A percentile compares a stretch with the other conserved stretches of the same genome.
Evolutionary conservation across 805 yeast species (phyloP).

Genomic region (Candida suzukii): DNA sequence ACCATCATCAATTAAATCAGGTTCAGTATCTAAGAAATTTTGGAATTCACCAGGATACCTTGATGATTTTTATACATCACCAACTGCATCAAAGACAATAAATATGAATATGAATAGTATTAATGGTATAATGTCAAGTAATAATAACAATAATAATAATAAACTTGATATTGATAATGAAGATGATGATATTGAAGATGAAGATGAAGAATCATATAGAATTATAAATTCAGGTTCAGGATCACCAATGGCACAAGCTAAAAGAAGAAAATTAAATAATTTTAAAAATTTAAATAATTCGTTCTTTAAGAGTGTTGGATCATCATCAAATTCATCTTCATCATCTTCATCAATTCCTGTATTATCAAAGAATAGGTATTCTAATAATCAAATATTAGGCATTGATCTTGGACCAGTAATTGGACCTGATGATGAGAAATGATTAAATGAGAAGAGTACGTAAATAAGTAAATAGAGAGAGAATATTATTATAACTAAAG

Average conservation of each 20-base stretch:
- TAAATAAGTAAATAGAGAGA: too few species aligned
- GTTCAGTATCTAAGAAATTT: conserved; percentile 39
- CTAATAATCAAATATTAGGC: conserved; percentile 45
- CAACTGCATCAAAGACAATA: conserved; percentile 19
- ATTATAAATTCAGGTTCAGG: conserved; percentile 27
- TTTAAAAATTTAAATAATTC: neutral
- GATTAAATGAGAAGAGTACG: too few species aligned
- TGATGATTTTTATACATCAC: conserved; percentile 61
- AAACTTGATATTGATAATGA: conserved; percentile 19
- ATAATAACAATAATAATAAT: neutral
- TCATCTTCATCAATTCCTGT: neutral
- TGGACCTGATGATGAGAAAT: too few species aligned
- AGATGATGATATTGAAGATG: neutral
- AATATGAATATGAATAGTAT: neutral
- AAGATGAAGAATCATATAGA: neutral
- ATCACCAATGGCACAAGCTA: conserved; percentile 25
- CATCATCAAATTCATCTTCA: too few species aligned
- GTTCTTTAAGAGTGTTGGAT: conserved; percentile 14
- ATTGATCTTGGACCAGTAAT: conserved; percentile 42
- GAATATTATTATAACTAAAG: too few species aligned
- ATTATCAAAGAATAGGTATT: conserved; percentile 19
- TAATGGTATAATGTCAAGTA: too few species aligned
- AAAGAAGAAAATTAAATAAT: conserved; percentile 11
- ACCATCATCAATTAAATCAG: conserved; percentile 13
- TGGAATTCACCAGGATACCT: conserved; percentile 64